Conservation (phyloP, 2,329 filamentous ascomycete species). For the Laburnicola sp. region DNA sequence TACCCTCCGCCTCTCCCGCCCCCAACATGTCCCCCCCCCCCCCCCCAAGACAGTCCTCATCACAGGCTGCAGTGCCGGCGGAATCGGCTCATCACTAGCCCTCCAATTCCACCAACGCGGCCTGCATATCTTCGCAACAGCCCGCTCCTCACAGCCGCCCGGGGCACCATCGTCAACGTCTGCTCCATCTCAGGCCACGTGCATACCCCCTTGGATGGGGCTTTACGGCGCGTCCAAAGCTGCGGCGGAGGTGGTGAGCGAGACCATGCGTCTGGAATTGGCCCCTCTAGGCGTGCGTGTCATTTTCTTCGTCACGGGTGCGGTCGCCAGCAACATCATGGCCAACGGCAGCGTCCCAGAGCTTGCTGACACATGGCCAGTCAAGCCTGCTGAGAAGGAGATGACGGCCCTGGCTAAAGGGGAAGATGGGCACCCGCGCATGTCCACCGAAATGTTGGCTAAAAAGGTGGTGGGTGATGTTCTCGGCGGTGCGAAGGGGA, state of each 20-base stretch:
- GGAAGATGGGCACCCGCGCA: too few species aligned
- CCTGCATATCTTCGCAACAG: slow-evolving; percentile 20
- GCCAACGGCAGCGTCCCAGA: not conserved
- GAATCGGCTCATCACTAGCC: slow-evolving; percentile 59
- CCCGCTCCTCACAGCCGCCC: slow-evolving; percentile 6
- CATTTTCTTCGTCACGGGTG: slow-evolving; percentile 19
- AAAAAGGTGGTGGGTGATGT: too few species aligned
- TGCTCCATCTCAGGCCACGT: slow-evolving; percentile 9
- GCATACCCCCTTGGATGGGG: too few species aligned
- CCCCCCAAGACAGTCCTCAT: slow-evolving; percentile 9
- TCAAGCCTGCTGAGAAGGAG: too few species aligned
- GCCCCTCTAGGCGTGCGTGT: slow-evolving; percentile 21
- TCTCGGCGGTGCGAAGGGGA: too few species aligned
- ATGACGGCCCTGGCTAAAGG: too few species aligned
- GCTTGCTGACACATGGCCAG: too few species aligned
- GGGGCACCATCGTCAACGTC: slow-evolving; percentile 19
- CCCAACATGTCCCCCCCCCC: not conserved
- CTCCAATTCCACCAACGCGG: slow-evolving; percentile 54
- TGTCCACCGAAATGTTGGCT: too few species aligned
- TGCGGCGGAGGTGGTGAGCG: slow-evolving; percentile 33
- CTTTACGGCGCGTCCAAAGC: slow-evolving; percentile 43
- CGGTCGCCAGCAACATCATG: slow-evolving; percentile 9
- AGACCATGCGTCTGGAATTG: slow-evolving; percentile 23
- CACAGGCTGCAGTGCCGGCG: slow-evolving; percentile 37
- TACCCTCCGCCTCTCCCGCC: too few species aligned